phyloP scores from a whole-genome alignment of 495 filamentous ascomycete genomes.

The Alectoria sarmentosa region DNA sequence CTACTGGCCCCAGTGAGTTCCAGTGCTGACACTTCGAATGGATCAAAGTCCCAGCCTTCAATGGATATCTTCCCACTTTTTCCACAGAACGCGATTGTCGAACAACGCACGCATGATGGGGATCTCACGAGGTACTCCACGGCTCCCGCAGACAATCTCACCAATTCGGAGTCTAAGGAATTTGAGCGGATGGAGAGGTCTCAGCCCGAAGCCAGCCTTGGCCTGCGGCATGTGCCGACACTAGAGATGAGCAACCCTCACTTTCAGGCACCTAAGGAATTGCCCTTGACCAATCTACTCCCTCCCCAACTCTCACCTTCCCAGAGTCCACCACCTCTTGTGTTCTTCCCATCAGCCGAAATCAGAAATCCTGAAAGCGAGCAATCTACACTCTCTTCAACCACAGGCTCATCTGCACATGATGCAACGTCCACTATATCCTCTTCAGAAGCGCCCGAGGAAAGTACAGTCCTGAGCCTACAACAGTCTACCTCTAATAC shows the following conservation, averaged over 20 bases:
- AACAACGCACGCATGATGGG: not conserved
- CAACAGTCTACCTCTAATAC: slow-evolving; percentile 8
- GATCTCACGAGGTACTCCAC: slow-evolving; percentile 6
- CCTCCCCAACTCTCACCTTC: not conserved
- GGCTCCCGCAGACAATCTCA: not conserved
- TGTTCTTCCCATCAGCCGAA: not conserved
- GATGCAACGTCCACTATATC: slow-evolving; percentile 6
- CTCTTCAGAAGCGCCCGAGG: slow-evolving; percentile 3
- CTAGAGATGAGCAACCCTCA: not conserved
- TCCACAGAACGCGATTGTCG: not conserved
- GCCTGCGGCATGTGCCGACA: not conserved
- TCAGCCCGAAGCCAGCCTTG: not conserved
- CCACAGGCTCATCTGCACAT: not conserved
- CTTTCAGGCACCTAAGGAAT: not conserved
- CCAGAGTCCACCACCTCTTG: not conserved
- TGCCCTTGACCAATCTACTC: not conserved
- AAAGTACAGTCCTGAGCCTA: not conserved
- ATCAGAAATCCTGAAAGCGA: not conserved
- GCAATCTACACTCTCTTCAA: not conserved
- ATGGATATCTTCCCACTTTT: not conserved
- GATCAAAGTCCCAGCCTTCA: not conserved
- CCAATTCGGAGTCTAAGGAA: not conserved
- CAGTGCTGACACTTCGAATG: not conserved
- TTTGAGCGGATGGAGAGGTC: not conserved
- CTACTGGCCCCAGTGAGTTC: not conserved